phyloP scores from a whole-genome alignment of 164 flowering plant species.

The Sedum album region DNA sequence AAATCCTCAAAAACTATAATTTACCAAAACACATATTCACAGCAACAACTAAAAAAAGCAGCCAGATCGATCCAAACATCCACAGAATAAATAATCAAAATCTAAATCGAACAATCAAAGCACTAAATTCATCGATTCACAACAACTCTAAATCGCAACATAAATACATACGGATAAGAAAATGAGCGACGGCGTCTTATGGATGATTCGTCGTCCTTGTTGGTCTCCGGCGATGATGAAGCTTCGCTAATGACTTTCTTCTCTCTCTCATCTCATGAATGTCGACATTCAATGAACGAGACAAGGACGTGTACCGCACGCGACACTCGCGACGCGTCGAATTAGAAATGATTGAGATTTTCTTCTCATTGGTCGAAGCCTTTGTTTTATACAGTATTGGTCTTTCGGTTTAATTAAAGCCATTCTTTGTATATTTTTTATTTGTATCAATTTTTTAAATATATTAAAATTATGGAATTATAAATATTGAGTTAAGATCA shows the following conservation, averaged over 20 bases:
- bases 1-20: background rate
- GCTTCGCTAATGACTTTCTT: background rate
- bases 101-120: background rate
- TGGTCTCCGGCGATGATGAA: background rate
- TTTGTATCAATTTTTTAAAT: background rate
- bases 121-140: background rate
- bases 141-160: background rate
- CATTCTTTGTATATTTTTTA: background rate
- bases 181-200: background rate
- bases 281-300: background rate
- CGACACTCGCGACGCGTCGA: background rate
- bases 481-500: no score
- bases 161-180: background rate
- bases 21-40: background rate
- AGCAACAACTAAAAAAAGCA: no score
- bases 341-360: background rate
- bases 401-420: background rate
- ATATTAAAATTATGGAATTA: background rate
- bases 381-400: background rate
- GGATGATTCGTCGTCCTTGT: background rate
- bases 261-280: background rate
- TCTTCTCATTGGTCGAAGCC: background rate
- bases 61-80: background rate
- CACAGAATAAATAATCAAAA: background rate
- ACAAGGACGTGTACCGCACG: conserved; percentile 6